These are phyloP conservation scores for Zasmidium cellare DNA, from an alignment of 2,329 filamentous ascomycete species.

Conservation along the genomic window DNA sequence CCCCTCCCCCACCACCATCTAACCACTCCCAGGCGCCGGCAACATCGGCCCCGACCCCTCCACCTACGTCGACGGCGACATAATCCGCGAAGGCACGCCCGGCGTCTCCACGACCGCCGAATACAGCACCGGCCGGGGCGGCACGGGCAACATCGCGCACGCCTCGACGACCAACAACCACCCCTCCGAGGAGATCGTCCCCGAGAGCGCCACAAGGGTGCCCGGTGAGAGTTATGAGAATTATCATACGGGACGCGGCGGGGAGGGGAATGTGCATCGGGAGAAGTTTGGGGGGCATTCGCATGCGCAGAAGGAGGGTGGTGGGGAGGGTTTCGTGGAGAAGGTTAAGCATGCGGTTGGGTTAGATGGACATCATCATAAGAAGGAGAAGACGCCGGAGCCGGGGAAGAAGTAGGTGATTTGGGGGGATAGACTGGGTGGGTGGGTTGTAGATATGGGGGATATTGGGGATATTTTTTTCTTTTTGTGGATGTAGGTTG, in stretches of 20 bases:
- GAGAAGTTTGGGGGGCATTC: conserved; percentile 51
- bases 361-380: conserved; percentile 21
- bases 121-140: conserved; percentile 40
- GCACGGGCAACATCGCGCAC: conserved; percentile 30
- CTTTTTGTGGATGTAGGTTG: no score
- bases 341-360: conserved; percentile 45
- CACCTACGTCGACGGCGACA: conserved; percentile 47
- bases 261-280: conserved; percentile 49
- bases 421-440: no score
- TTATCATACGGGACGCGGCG: conserved; percentile 51
- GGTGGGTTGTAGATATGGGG: neutral
- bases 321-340: conserved; percentile 37
- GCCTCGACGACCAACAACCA: conserved; percentile 3
- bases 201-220: conserved; percentile 42
- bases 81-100: conserved; percentile 47
- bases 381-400: conserved; percentile 25
- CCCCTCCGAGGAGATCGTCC: conserved; percentile 43
- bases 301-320: conserved; percentile 31
- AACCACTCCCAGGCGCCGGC: conserved; percentile 50
- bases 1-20: neutral
- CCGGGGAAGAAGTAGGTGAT: no score
- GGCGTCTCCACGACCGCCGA: conserved; percentile 40
- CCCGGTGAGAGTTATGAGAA: conserved; percentile 39
- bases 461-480: no score
- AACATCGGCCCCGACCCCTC: conserved; percentile 57